Percentiles rank a stretch among this genome's conserved stretches.
Evolutionary conservation across 345 rosid genomes (phyloP).

Genomic region (Rubroshorea leprosula): DNA sequence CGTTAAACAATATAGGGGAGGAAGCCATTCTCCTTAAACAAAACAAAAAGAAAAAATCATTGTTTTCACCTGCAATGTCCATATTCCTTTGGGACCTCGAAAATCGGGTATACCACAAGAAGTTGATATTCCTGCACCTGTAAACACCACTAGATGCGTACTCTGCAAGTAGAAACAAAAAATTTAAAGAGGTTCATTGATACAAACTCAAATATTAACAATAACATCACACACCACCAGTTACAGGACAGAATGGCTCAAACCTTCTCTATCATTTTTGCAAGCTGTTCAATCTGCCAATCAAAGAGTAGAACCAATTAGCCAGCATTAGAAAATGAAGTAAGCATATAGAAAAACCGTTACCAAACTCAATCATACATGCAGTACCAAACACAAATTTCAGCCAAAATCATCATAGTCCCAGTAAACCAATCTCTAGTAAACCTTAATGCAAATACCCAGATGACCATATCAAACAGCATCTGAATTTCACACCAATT

Average conservation of each 20-base stretch:
- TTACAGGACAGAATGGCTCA: slow-evolving; percentile 7
- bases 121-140: slow-evolving; percentile 98
- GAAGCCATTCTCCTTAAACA: too few relatives aligned
- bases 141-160: slow-evolving; percentile 95
- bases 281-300: slow-evolving; percentile 58
- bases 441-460: too few relatives aligned
- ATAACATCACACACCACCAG: neutral
- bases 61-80: slow-evolving; percentile 82
- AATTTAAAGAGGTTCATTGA: slow-evolving; percentile 20
- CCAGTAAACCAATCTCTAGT: too few relatives aligned
- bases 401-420: slow-evolving; percentile 1
- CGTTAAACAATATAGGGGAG: too few relatives aligned
- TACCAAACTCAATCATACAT: slow-evolving; percentile 1
- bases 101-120: slow-evolving; percentile 98
- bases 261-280: slow-evolving; percentile 51
- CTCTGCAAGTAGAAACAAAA: slow-evolving; percentile 68
- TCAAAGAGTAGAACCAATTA: slow-evolving; percentile 3
- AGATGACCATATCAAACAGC: too few relatives aligned
- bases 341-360: slow-evolving; percentile 1
- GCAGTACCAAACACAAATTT: neutral
- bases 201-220: neutral
- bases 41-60: too few relatives aligned
- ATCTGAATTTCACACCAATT: neutral
- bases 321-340: slow-evolving; percentile 5
- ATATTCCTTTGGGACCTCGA: slow-evolving; percentile 95